Evolutionary conservation across 2,329 filamentous ascomycete genomes (phyloP).

Genomic region (Talaromyces sp.): DNA sequence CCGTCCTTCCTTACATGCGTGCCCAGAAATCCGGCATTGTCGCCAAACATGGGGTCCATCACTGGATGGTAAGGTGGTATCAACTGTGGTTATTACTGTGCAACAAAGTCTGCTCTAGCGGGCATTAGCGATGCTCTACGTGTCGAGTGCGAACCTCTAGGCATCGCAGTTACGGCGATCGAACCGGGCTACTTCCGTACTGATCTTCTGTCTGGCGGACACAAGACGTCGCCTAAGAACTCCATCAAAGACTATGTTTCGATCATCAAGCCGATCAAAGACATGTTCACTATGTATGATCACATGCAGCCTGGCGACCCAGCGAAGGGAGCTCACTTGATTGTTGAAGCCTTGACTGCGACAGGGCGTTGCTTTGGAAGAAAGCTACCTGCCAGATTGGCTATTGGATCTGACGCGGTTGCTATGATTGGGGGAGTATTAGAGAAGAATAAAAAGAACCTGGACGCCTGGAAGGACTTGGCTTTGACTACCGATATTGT

Average conservation of each 20-base stretch:
- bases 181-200: constrained; percentile 17
- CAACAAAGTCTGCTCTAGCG: background rate
- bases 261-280: constrained; percentile 2
- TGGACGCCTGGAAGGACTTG: background rate
- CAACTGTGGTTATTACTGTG: background rate
- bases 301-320: constrained; percentile 15
- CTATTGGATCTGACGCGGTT: constrained; percentile 12
- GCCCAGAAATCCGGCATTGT: constrained; percentile 1
- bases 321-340: constrained; percentile 7
- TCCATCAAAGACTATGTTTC: constrained; percentile 9
- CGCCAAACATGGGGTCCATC: constrained; percentile 15
- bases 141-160: background rate
- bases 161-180: constrained; percentile 3
- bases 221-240: constrained; percentile 3
- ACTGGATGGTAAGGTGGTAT: constrained; percentile 8
- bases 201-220: constrained; percentile 5
- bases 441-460: background rate
- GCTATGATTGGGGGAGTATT: background rate
- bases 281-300: constrained; percentile 4
- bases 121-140: background rate
- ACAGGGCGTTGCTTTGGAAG: constrained; percentile 6
- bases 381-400: constrained; percentile 5
- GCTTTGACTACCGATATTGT: constrained; percentile 26
- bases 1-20: constrained; percentile 14
- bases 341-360: constrained; percentile 13